phyloP scores from a whole-genome alignment of 2,329 filamentous ascomycete genomes.

The Pseudopithomyces chartarum region DNA sequence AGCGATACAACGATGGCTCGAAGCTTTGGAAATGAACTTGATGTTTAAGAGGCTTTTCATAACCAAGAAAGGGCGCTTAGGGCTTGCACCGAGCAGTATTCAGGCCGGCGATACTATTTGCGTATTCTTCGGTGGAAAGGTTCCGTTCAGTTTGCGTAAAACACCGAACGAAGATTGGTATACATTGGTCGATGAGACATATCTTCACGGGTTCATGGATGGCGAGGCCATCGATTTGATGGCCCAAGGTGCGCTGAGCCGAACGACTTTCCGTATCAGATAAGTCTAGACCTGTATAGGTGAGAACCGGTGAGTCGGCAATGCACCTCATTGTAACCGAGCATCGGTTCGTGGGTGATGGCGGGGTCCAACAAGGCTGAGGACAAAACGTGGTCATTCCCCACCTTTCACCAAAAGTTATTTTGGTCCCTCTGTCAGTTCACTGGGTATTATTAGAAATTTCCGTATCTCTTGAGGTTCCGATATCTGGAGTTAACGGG shows the following conservation, averaged over 20 bases:
- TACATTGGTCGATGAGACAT: neutral
- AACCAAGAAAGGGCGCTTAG: neutral
- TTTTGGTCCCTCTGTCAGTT: too few relatives aligned
- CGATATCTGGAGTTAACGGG: too few relatives aligned
- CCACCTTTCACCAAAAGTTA: too few relatives aligned
- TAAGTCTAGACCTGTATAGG: neutral
- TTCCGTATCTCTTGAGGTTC: too few relatives aligned
- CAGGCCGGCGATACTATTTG: neutral
- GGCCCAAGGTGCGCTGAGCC: neutral
- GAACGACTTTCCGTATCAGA: neutral
- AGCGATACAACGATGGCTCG: neutral
- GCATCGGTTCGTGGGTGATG: neutral
- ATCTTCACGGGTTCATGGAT: conserved; percentile 4
- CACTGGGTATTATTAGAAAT: too few relatives aligned
- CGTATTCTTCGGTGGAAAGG: neutral
- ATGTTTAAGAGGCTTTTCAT: conserved; percentile 1
- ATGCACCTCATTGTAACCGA: neutral
- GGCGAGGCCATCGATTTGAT: neutral
- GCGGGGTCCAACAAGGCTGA: neutral
- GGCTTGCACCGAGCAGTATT: neutral
- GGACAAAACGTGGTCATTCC: neutral
- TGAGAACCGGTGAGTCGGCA: neutral
- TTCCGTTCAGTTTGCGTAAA: conserved; percentile 1
- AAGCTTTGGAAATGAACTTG: neutral
- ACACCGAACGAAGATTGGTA: neutral